Conservation (phyloP, 2,329 filamentous ascomycete genomes). For the Malbranchea cinnamomea region DNA sequence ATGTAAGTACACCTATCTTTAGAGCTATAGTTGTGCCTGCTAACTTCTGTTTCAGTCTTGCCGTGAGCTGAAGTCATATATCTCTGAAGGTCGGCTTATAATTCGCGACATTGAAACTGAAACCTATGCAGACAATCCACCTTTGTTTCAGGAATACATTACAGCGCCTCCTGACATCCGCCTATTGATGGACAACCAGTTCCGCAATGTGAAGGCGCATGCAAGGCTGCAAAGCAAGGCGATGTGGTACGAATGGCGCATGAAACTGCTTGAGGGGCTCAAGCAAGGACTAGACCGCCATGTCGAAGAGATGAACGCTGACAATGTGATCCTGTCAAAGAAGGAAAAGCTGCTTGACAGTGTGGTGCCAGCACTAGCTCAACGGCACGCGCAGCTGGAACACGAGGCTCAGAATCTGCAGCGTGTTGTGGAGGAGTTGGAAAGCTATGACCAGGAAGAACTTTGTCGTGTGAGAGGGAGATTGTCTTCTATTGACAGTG, state of each 20-base stretch:
- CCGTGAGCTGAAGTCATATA: slow-evolving; percentile 91
- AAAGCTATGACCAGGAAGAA: slow-evolving; percentile 60
- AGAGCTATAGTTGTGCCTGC: slow-evolving; percentile 2
- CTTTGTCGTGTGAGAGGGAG: slow-evolving; percentile 58
- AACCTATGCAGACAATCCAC: slow-evolving; percentile 77
- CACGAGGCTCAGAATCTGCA: slow-evolving; percentile 53
- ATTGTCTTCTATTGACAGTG: slow-evolving; percentile 48
- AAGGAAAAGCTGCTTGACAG: slow-evolving; percentile 55
- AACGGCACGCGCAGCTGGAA: slow-evolving; percentile 46
- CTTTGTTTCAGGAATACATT: slow-evolving; percentile 83
- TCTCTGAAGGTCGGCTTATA: slow-evolving; percentile 78
- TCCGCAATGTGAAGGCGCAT: slow-evolving; percentile 93
- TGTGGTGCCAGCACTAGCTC: slow-evolving; percentile 49
- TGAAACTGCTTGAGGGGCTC: slow-evolving; percentile 69
- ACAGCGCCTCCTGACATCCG: slow-evolving; percentile 71
- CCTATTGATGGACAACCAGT: slow-evolving; percentile 82
- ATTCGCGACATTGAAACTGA: slow-evolving; percentile 83
- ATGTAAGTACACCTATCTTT: slow-evolving; percentile 38
- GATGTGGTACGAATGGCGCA: slow-evolving; percentile 97
- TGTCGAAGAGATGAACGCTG: slow-evolving; percentile 58
- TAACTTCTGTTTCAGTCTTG: slow-evolving; percentile 45
- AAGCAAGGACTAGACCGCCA: slow-evolving; percentile 68
- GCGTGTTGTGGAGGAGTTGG: slow-evolving; percentile 47
- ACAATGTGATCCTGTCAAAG: slow-evolving; percentile 50
- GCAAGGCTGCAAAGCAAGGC: slow-evolving; percentile 81